Conservation (phyloP, 768 basidiomycete genomes). For the Amanita jacksonii region DNA sequence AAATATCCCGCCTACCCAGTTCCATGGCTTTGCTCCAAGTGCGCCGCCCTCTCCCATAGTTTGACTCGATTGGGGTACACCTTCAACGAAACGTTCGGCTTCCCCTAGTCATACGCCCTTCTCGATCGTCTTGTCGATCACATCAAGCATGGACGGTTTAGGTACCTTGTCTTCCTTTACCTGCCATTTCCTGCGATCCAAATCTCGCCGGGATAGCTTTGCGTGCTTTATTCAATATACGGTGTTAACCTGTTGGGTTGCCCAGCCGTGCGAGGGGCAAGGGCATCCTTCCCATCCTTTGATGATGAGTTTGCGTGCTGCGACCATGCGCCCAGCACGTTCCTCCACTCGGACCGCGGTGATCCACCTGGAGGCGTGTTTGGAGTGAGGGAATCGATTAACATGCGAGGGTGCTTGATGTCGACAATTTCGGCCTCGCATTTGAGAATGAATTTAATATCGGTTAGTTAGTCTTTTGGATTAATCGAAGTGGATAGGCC, state of each 20-base stretch:
- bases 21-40: slow-evolving; percentile 88
- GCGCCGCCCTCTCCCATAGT: slow-evolving; percentile 89
- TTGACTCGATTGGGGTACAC: slow-evolving; percentile 80
- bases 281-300: slow-evolving; percentile 93
- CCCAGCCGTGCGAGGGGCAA: slow-evolving; percentile 94
- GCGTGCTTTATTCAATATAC: slow-evolving; percentile 95
- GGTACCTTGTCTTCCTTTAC: slow-evolving; percentile 11
- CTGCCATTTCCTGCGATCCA: slow-evolving; percentile 78
- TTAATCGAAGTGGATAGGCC: slow-evolving; percentile 85
- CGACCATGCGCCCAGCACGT: slow-evolving; percentile 94
- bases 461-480: slow-evolving; percentile 97
- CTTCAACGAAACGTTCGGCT: slow-evolving; percentile 79
- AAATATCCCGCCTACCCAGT: slow-evolving; percentile 43
- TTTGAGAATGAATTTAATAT: slow-evolving; percentile 85
- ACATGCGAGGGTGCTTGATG: slow-evolving; percentile 93
- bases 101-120: slow-evolving; percentile 92
- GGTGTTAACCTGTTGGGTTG: slow-evolving; percentile 75
- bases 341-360: slow-evolving; percentile 95
- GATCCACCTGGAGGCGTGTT: slow-evolving; percentile 98
- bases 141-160: slow-evolving; percentile 33
- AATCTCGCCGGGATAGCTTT: slow-evolving; percentile 92
- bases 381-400: slow-evolving; percentile 93
- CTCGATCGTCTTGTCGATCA: slow-evolving; percentile 86
- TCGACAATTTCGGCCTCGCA: slow-evolving; percentile 96
- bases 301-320: slow-evolving; percentile 87